Conservation (phyloP, 257 asterid genomes). For the Solanum appendiculatum region DNA sequence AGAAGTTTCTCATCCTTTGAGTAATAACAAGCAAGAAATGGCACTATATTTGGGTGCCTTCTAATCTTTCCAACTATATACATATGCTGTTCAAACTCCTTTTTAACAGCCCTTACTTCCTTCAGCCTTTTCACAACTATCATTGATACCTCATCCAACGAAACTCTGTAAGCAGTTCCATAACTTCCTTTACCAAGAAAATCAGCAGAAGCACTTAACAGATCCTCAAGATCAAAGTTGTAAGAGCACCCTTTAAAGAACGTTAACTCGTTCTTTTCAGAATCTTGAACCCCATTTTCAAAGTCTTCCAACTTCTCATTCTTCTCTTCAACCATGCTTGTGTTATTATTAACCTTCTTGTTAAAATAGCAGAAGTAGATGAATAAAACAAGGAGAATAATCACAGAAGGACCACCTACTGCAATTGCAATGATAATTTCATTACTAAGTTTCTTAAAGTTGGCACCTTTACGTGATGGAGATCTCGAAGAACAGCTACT, state of each 20-base stretch:
- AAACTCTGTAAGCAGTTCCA: conserved; percentile 7
- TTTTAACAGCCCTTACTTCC: background rate
- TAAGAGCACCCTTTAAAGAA: background rate
- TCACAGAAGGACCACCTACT: conserved; percentile 26
- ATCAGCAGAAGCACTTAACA: conserved; percentile 4
- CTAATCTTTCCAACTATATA: conserved; percentile 2
- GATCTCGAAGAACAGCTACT: conserved; percentile 23
- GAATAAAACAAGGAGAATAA: conserved; percentile 19
- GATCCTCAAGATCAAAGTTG: conserved; percentile 10
- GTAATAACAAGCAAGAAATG: conserved; percentile 2
- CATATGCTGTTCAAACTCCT: conserved; percentile 8
- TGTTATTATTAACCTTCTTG: conserved; percentile 20
- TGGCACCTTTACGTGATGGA: conserved; percentile 10
- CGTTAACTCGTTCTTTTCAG: conserved; percentile 2
- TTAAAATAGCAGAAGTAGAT: conserved; percentile 32
- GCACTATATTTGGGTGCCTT: conserved; percentile 12
- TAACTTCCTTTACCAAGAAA: conserved; percentile 17
- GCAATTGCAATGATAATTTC: conserved; percentile 39
- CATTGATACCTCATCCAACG: conserved; percentile 2
- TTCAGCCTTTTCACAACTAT: conserved; percentile 13
- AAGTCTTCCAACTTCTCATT: conserved; percentile 64
- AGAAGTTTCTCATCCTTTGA: conserved; percentile 11
- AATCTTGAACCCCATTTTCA: conserved; percentile 81
- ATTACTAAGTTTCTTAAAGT: conserved; percentile 23
- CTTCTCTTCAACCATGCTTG: conserved; percentile 43